Percentiles rank a stretch among this genome's conserved stretches.
Evolutionary conservation across 768 basidiomycete genomes (phyloP).

Genomic region (Mycena vitilis): DNA sequence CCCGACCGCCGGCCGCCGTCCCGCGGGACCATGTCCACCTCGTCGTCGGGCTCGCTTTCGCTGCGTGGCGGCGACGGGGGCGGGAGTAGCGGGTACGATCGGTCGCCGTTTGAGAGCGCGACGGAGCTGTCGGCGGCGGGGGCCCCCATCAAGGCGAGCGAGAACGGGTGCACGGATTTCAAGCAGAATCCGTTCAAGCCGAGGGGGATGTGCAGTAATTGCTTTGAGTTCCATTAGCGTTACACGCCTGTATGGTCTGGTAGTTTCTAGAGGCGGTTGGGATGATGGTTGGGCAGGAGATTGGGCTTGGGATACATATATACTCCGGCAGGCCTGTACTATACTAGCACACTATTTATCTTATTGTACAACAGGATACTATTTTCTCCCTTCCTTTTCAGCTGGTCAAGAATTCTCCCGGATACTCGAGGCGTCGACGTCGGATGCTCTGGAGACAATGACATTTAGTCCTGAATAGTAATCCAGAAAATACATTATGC

Average conservation of each 20-base stretch:
- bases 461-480: no score
- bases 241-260: no score
- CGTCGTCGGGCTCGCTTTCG: slow-evolving; percentile 34
- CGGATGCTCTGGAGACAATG: no score
- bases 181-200: slow-evolving; percentile 77
- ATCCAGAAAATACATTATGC: no score
- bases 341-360: not conserved
- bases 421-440: no score
- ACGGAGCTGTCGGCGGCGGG: slow-evolving; percentile 51
- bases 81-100: slow-evolving; percentile 45
- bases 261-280: no score
- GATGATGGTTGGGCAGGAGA: slow-evolving; percentile 29
- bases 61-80: slow-evolving; percentile 30
- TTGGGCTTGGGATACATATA: not conserved
- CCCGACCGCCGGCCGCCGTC: slow-evolving; percentile 55
- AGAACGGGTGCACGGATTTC: slow-evolving; percentile 61
- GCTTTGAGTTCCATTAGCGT: slow-evolving; percentile 62
- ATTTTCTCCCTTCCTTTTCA: no score
- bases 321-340: not conserved
- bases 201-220: slow-evolving; percentile 74
- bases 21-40: slow-evolving; percentile 27
- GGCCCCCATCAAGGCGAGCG: slow-evolving; percentile 26
- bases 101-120: slow-evolving; percentile 76
- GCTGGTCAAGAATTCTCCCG: no score
- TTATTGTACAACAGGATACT: not conserved